A percentile compares a stretch with the other conserved stretches of the same genome.
Conservation (phyloP, 164 flowering plant genomes). For the Stephania japonica region DNA sequence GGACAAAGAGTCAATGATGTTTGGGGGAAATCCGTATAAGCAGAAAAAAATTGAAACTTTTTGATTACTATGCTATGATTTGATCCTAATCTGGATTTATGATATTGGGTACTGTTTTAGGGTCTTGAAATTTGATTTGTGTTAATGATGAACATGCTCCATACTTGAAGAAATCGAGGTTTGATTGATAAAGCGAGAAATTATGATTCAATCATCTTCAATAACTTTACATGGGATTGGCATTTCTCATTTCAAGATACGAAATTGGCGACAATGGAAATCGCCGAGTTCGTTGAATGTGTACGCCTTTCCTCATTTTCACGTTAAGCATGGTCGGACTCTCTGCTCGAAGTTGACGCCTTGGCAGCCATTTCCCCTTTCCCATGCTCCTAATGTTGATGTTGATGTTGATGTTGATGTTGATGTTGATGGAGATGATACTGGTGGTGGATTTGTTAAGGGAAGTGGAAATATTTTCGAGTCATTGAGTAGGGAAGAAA, state of each 20-base stretch:
- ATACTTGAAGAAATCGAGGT: background rate
- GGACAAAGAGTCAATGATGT: too few relatives aligned
- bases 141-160: background rate
- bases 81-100: background rate
- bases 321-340: slow-evolving; percentile 19
- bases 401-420: slow-evolving; percentile 20
- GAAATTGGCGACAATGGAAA: slow-evolving; percentile 17
- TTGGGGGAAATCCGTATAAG: too few relatives aligned
- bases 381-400: slow-evolving; percentile 33
- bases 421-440: slow-evolving; percentile 25
- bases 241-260: slow-evolving; percentile 6
- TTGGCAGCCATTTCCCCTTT: slow-evolving; percentile 68
- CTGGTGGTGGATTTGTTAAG: slow-evolving; percentile 22
- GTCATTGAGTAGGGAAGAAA: slow-evolving; percentile 32
- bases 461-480: slow-evolving; percentile 48
- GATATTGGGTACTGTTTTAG: background rate
- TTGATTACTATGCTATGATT: too few relatives aligned
- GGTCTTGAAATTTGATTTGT: slow-evolving; percentile 4
- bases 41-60: too few relatives aligned
- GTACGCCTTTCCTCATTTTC: slow-evolving; percentile 12
- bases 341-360: slow-evolving; percentile 44
- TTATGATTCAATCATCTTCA: slow-evolving; percentile 27
- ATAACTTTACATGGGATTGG: slow-evolving; percentile 11
- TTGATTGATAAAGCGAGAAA: slow-evolving; percentile 17
- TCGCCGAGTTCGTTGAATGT: slow-evolving; percentile 12